phyloP scores from a whole-genome alignment of 2,329 filamentous ascomycete genomes.

The Leptographium lundbergii region DNA sequence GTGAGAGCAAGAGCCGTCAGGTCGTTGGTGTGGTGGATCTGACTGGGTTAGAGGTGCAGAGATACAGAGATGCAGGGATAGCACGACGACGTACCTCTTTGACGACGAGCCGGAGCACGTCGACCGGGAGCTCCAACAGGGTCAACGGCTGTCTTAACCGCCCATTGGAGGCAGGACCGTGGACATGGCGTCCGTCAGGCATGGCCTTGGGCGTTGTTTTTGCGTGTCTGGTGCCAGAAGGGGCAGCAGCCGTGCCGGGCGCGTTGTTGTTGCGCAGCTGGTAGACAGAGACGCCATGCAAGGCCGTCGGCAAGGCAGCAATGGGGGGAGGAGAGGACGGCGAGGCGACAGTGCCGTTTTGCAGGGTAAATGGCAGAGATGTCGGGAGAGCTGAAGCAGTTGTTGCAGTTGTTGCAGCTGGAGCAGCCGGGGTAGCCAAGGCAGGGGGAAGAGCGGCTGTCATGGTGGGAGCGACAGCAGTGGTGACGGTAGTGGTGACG shows the following conservation, averaged over 20 bases:
- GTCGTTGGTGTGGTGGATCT: conserved; percentile 74
- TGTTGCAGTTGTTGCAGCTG: no score
- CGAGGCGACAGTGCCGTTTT: not conserved
- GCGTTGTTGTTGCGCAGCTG: conserved; percentile 1
- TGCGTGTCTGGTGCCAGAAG: conserved; percentile 1
- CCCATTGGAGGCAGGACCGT: conserved; percentile 49
- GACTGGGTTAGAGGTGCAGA: not conserved
- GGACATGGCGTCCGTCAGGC: conserved; percentile 43
- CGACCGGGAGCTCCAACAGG: conserved; percentile 63
- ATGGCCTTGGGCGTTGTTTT: conserved; percentile 9
- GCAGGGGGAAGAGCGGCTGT: conserved; percentile 2
- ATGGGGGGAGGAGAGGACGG: not conserved
- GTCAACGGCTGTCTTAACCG: conserved; percentile 45
- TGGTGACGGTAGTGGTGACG: conserved; percentile 1
- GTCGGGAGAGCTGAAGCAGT: not conserved
- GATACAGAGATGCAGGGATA: not conserved
- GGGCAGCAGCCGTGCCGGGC: not conserved
- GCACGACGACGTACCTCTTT: conserved; percentile 47
- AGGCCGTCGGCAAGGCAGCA: not conserved
- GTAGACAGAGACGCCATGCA: not conserved
- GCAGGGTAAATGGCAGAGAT: not conserved
- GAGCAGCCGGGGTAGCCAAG: not conserved
- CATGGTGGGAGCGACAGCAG: conserved; percentile 6
- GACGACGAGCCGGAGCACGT: conserved; percentile 66
- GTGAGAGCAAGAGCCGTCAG: conserved; percentile 65